Percentiles rank a stretch among this genome's conserved stretches.
Evolutionary conservation across 176 grass and related monocot genomes (phyloP).

Genomic region (Dendrocalamus sinicus): DNA sequence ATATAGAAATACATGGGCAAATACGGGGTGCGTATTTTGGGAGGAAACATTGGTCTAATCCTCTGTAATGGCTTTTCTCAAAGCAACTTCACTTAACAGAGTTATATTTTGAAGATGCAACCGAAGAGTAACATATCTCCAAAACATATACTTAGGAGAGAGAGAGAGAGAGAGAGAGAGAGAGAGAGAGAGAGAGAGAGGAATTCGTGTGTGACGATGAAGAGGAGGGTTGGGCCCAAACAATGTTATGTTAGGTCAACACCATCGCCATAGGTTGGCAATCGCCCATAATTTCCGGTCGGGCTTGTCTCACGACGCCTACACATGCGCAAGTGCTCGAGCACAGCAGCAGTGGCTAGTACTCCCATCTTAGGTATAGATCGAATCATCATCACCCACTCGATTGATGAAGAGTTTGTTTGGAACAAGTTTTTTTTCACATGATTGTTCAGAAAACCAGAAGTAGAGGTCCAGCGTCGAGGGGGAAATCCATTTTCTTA

Average conservation of each 20-base stretch:
- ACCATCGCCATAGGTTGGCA: conserved; percentile 27
- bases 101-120: too few relatives aligned
- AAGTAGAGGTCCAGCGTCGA: not conserved
- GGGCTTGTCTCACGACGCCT: conserved; percentile 6
- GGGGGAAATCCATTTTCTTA: not conserved
- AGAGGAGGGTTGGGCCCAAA: not conserved
- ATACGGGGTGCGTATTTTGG: too few relatives aligned
- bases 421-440: not conserved
- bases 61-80: too few relatives aligned
- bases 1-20: too few relatives aligned
- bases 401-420: not conserved
- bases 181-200: too few relatives aligned
- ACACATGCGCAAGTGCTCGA: conserved; percentile 20
- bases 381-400: not conserved
- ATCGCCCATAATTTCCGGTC: conserved; percentile 17
- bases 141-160: too few relatives aligned
- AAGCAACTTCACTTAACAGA: too few relatives aligned
- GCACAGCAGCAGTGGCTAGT: not conserved
- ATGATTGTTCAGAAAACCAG: not conserved
- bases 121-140: too few relatives aligned
- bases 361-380: not conserved
- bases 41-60: too few relatives aligned
- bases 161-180: too few relatives aligned
- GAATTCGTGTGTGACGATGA: not conserved
- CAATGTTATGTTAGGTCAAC: conserved; percentile 27